These are phyloP conservation scores for Cladosporium phlei DNA, from an alignment of 2,329 filamentous ascomycete genomes.

Conservation along the genomic window DNA sequence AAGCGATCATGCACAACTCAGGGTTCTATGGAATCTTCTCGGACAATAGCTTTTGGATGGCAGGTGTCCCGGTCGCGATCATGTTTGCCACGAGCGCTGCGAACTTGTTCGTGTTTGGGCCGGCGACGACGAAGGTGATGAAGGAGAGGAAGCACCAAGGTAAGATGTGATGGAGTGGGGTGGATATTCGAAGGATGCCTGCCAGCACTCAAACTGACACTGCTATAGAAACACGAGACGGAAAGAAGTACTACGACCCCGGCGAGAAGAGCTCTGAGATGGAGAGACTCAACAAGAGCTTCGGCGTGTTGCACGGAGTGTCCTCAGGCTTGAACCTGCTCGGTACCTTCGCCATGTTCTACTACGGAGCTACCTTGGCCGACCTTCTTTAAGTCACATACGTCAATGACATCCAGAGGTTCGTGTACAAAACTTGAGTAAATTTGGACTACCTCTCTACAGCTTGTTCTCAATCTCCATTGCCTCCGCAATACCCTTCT, in stretches of 20 bases:
- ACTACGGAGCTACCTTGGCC: slow-evolving; percentile 73
- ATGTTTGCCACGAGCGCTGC: slow-evolving; percentile 66
- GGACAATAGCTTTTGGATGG: slow-evolving; percentile 57
- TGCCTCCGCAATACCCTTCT: slow-evolving; percentile 27
- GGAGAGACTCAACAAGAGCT: slow-evolving; percentile 71
- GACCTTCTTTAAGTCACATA: slow-evolving; percentile 46
- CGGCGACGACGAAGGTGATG: slow-evolving; percentile 71
- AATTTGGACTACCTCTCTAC: slow-evolving; percentile 13
- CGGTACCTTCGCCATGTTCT: slow-evolving; percentile 63
- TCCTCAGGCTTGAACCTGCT: slow-evolving; percentile 75
- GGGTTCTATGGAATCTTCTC: slow-evolving; percentile 46
- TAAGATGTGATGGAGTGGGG: slow-evolving; percentile 46
- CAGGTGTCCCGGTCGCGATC: slow-evolving; percentile 63
- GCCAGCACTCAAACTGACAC: background rate
- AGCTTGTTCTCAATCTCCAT: slow-evolving; percentile 27
- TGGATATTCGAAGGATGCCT: too few species aligned
- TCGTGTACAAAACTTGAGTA: background rate
- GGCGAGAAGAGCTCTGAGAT: slow-evolving; percentile 81
- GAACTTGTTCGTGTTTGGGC: slow-evolving; percentile 69
- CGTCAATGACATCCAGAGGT: background rate
- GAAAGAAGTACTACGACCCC: slow-evolving; percentile 77
- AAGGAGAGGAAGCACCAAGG: slow-evolving; percentile 72
- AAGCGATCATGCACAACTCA: slow-evolving; percentile 21
- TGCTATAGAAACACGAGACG: slow-evolving; percentile 68
- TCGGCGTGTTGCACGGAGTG: slow-evolving; percentile 73